phyloP scores from a whole-genome alignment of 805 yeast species.

The Saccharomyces eubayanus region DNA sequence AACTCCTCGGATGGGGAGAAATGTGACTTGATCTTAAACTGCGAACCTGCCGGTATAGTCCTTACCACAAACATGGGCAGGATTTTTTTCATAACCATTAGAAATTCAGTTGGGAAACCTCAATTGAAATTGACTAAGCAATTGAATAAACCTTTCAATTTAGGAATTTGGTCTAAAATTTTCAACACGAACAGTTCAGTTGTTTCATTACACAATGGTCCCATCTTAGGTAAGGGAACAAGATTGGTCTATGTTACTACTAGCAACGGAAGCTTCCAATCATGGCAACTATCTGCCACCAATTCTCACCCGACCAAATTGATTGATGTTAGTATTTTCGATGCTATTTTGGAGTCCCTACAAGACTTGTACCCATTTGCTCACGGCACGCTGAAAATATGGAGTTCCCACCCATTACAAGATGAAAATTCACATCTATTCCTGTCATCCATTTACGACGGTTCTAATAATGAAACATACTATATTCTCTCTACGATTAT shows the following conservation, averaged over 20 bases:
- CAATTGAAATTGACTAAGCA: constrained; percentile 22
- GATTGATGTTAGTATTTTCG: constrained; percentile 32
- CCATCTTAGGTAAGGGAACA: constrained; percentile 43
- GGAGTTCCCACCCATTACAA: constrained; percentile 51
- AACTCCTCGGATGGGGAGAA: constrained; percentile 7
- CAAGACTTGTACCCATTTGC: constrained; percentile 46
- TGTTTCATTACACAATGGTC: constrained; percentile 50
- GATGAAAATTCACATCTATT: constrained; percentile 39
- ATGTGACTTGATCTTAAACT: constrained; percentile 48
- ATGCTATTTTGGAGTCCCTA: constrained; percentile 34
- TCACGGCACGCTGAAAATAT: constrained; percentile 41
- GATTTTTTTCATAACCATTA: constrained; percentile 50
- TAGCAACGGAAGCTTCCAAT: constrained; percentile 37
- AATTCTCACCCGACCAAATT: constrained; percentile 34
- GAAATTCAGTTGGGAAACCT: constrained; percentile 64
- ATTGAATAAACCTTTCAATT: constrained; percentile 19
- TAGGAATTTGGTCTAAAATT: constrained; percentile 29
- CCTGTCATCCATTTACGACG: constrained; percentile 38
- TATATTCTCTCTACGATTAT: constrained; percentile 48
- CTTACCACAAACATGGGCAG: constrained; percentile 65
- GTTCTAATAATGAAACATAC: constrained; percentile 26
- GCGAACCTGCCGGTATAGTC: constrained; percentile 69
- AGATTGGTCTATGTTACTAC: constrained; percentile 37
- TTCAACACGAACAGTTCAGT: constrained; percentile 35
- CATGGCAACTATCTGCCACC: constrained; percentile 42